Conservation (phyloP, 1,139 yeast genomes). For the Scheffersomyces segobiensis region DNA sequence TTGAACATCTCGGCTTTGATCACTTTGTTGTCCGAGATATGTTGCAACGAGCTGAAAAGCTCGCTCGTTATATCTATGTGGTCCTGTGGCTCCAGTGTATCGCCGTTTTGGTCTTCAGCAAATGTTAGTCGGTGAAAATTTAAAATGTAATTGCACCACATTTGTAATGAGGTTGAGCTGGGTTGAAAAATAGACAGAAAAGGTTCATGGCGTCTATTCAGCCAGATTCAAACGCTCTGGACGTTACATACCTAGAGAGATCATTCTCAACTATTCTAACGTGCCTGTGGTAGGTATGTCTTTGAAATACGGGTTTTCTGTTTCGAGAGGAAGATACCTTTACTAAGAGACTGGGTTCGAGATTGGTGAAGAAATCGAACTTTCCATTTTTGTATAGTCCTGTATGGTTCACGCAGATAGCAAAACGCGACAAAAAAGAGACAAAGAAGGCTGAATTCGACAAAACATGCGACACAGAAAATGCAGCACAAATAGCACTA, state of each 20-base stretch:
- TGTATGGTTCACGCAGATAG: neutral
- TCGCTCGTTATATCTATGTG: constrained; percentile 45
- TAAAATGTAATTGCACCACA: too few species aligned
- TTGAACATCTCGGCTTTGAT: constrained; percentile 56
- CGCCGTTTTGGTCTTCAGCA: neutral
- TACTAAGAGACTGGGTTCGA: neutral
- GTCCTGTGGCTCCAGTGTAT: neutral
- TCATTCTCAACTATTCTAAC: neutral
- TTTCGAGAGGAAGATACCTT: neutral
- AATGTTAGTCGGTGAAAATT: neutral
- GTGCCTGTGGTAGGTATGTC: neutral
- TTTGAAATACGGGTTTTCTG: neutral
- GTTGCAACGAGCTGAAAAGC: constrained; percentile 31
- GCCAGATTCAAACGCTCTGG: neutral
- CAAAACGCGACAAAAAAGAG: neutral
- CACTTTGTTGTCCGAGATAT: constrained; percentile 41
- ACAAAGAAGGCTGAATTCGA: too few species aligned
- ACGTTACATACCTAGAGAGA: neutral
- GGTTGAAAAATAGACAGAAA: too few species aligned
- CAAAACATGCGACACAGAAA: too few species aligned
- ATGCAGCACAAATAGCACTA: too few species aligned
- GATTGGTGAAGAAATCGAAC: neutral
- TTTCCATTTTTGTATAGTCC: neutral
- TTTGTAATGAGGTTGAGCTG: too few species aligned
- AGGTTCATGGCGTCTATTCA: neutral